These are phyloP conservation scores for Leavenworthia alabamica DNA, from an alignment of 345 rosid genomes.

Conservation along the genomic window DNA sequence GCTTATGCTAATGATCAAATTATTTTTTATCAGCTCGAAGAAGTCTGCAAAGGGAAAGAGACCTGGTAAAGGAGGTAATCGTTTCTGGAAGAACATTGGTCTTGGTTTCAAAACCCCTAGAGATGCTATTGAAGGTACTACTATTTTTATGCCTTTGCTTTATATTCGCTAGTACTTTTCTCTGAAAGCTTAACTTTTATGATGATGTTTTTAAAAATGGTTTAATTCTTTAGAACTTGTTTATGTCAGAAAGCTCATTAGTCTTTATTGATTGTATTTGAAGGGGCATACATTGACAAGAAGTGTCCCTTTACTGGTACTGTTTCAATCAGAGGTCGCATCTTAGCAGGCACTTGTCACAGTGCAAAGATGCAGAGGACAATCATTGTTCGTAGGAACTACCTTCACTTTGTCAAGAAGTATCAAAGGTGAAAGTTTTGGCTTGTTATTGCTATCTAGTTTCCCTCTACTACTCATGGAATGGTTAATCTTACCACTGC, in stretches of 20 bases:
- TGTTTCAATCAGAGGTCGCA: constrained; percentile 77
- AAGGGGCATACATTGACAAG: constrained; percentile 74
- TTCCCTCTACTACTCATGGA: constrained; percentile 34
- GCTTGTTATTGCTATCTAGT: constrained; percentile 41
- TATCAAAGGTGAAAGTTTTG: constrained; percentile 49
- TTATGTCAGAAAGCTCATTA: neutral
- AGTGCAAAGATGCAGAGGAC: constrained; percentile 86
- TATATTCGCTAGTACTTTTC: neutral
- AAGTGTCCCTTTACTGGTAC: constrained; percentile 77
- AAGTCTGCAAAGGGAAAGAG: constrained; percentile 73
- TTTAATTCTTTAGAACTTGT: neutral
- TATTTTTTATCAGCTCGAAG: constrained; percentile 43
- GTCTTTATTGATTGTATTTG: neutral
- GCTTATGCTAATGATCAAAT: neutral
- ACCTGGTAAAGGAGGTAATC: constrained; percentile 80
- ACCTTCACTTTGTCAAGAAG: constrained; percentile 77
- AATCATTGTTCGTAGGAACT: constrained; percentile 71
- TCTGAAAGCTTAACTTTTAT: neutral
- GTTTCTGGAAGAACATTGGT: constrained; percentile 73
- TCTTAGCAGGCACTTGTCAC: constrained; percentile 79
- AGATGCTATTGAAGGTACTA: constrained; percentile 71
- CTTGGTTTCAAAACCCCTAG: constrained; percentile 86
- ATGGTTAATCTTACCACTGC: constrained; percentile 55
- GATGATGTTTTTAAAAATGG: neutral
- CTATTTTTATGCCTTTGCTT: neutral